Evolutionary conservation across 148 eudicot genomes (phyloP).

Genomic region (Selenicereus undatus): DNA sequence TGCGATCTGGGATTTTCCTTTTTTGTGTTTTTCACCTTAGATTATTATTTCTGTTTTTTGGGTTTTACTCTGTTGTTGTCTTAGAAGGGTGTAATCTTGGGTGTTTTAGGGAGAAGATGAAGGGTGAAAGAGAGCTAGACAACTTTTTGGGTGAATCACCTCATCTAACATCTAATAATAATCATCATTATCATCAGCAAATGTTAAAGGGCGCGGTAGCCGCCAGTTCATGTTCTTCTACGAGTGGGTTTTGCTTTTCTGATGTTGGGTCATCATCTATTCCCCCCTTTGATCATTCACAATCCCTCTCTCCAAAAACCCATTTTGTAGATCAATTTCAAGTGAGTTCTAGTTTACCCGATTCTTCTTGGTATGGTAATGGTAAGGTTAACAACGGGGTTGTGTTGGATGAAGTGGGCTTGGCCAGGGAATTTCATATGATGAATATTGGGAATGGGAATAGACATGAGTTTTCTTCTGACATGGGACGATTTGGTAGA

Average conservation of each 20-base stretch:
- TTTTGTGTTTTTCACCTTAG: slow-evolving; percentile 9
- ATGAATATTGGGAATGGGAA: slow-evolving; percentile 41
- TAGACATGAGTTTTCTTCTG: slow-evolving; percentile 22
- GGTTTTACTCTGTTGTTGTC: slow-evolving; percentile 29
- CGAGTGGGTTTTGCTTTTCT: slow-evolving; percentile 19
- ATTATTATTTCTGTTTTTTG: slow-evolving; percentile 6
- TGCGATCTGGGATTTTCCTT: slow-evolving; percentile 35
- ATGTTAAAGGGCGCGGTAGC: slow-evolving; percentile 5
- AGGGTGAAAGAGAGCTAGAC: slow-evolving; percentile 30
- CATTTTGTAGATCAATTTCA: slow-evolving; percentile 26
- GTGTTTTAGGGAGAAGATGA: slow-evolving; percentile 29
- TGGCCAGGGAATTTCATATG: slow-evolving; percentile 32
- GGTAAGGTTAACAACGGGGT: slow-evolving; percentile 20
- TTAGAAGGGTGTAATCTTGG: slow-evolving; percentile 13
- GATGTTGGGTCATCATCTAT: slow-evolving; percentile 38
- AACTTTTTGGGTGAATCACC: slow-evolving; percentile 34
- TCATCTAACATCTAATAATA: slow-evolving; percentile 19
- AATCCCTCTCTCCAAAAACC: slow-evolving; percentile 20
- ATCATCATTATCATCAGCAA: slow-evolving; percentile 15
- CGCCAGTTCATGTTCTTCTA: slow-evolving; percentile 19
- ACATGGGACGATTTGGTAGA: slow-evolving; percentile 20
- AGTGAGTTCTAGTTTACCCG: slow-evolving; percentile 20
- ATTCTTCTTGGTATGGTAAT: slow-evolving; percentile 24
- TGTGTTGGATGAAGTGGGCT: slow-evolving; percentile 34
- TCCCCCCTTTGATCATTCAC: slow-evolving; percentile 26